Base-by-base conservation (phyloP, 1,284 basidiomycete species). In the Apiotrichum porosum region DNA sequence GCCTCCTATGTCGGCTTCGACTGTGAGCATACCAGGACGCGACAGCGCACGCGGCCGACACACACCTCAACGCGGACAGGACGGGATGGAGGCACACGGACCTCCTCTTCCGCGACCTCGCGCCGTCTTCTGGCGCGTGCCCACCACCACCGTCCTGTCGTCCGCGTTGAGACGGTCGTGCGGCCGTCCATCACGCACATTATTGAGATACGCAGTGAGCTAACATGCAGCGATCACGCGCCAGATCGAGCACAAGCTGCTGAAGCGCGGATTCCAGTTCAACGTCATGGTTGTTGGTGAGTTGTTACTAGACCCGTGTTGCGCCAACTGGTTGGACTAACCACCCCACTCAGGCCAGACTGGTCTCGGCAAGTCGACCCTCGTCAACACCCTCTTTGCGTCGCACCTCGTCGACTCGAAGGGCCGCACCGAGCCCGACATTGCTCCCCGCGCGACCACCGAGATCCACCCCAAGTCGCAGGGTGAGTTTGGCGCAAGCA, bases 201-300 rank as follows among this genome's bases (percentile, higher is more conserved):
- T n/a, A n/a, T n/a, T n/a, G n/a, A n/a, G n/a, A n/a, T n/a, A n/a
- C n/a, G n/a, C n/a, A n/a, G n/a, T n/a, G n/a, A 14, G 32, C 40
- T 43, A 32, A 51, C 49, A 23, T 28, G 15, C 43, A 75, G 73
- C 85, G 61, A 94, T 97, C 76, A 95, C 94, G 46, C 83, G 85
- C 71, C 94, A 97, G 77, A 97, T 98, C 69, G 94, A 98, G 80
- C 87, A 92, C 80, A 98, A 97, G 82, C 85, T 97, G 63, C 83
- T 98, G 77, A 97, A 97, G 79, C 85, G 94, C 61, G 94, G 93
- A 54, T 97, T 97, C 80, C 88, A 95, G 78, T 97, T 98, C 83
- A 98, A 98, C 72, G 85, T 93, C 57, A 94, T 95, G 72, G 86
- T 90, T 56, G 91, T 86, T 61, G 91, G 91, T 92, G 63, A 62